Evolutionary conservation across 2,329 filamentous ascomycete species (phyloP).

Genomic region (Purpureocillium takamizusanense): DNA sequence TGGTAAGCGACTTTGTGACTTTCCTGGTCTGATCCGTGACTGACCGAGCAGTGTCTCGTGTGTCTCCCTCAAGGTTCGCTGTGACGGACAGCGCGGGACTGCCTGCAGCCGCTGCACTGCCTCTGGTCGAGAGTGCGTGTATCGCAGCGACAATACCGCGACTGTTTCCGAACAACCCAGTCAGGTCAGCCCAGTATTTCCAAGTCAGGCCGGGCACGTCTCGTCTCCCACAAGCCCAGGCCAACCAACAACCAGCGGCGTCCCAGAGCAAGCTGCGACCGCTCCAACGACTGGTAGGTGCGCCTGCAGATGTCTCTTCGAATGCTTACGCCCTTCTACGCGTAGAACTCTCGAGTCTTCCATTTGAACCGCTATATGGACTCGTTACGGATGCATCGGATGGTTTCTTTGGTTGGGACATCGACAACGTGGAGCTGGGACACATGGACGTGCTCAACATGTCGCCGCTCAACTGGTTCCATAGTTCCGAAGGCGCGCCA

Average conservation of each 20-base stretch:
- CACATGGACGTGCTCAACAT: slow-evolving; percentile 1
- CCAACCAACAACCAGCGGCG: too few relatives aligned
- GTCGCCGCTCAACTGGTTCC: slow-evolving; percentile 1
- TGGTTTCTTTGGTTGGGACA: slow-evolving; percentile 4
- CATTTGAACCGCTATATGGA: not conserved
- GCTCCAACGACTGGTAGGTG: too few relatives aligned
- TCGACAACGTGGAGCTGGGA: not conserved
- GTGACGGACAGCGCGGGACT: slow-evolving; percentile 2
- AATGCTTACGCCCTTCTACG: not conserved
- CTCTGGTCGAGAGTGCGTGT: not conserved
- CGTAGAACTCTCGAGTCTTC: not conserved
- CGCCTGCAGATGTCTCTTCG: too few relatives aligned
- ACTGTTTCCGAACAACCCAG: not conserved
- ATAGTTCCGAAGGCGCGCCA: not conserved
- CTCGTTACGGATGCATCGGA: slow-evolving; percentile 2
- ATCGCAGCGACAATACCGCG: not conserved
- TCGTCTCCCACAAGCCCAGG: too few relatives aligned
- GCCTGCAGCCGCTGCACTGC: not conserved
- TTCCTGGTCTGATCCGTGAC: not conserved
- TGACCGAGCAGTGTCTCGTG: not conserved
- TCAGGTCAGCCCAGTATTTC: too few relatives aligned
- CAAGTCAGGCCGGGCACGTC: too few relatives aligned
- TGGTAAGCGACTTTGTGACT: not conserved
- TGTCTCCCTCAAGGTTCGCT: slow-evolving; percentile 3
- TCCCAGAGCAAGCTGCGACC: too few relatives aligned